phyloP scores from a whole-genome alignment of 2,329 filamentous ascomycete species.

The Fusarium drepaniforme region DNA sequence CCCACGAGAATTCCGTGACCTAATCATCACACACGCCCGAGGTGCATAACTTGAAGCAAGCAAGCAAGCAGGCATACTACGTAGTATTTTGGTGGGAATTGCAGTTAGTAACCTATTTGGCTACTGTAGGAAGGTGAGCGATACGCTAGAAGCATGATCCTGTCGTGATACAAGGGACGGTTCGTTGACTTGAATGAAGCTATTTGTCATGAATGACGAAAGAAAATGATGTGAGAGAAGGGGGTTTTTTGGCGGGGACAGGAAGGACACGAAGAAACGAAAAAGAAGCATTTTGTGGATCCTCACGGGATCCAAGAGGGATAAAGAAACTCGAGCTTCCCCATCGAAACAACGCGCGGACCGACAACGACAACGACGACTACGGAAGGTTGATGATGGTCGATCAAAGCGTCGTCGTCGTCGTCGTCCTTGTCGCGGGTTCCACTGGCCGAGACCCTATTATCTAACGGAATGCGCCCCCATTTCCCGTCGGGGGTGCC shows the following conservation, averaged over 20 bases:
- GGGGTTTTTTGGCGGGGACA: not conserved
- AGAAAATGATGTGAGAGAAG: constrained; percentile 3
- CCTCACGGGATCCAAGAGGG: not conserved
- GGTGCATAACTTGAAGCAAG: not conserved
- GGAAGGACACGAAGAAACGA: constrained; percentile 11
- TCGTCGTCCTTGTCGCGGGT: not conserved
- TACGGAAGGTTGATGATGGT: not conserved
- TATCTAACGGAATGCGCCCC: constrained; percentile 46
- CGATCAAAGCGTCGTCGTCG: constrained; percentile 26
- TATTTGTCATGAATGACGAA: constrained; percentile 42
- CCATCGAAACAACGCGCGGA: not conserved
- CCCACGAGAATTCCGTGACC: constrained; percentile 13
- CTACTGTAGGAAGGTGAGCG: not conserved
- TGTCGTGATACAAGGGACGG: not conserved
- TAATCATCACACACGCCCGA: constrained; percentile 17
- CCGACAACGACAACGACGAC: not conserved
- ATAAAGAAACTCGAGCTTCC: not conserved
- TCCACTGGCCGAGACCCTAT: constrained; percentile 39
- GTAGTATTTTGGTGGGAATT: not conserved
- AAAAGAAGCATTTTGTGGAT: constrained; percentile 34
- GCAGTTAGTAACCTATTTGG: not conserved
- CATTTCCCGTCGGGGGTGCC: constrained; percentile 38
- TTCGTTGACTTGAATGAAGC: constrained; percentile 8
- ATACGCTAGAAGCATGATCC: not conserved
- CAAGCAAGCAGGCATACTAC: not conserved